Evolutionary conservation across 257 asterid genomes (phyloP).

Genomic region (Gardenia jasminoides): DNA sequence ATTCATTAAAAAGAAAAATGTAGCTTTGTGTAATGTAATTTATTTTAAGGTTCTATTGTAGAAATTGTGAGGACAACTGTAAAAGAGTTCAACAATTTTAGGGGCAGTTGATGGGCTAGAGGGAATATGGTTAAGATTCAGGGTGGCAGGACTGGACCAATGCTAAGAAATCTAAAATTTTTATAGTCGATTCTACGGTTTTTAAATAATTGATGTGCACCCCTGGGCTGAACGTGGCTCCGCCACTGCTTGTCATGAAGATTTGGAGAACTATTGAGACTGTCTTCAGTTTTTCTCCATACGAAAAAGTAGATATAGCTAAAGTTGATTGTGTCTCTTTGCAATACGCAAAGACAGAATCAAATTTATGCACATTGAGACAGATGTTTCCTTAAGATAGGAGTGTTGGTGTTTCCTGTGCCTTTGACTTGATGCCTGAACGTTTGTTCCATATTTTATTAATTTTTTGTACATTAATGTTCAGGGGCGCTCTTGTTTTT

Average conservation of each 20-base stretch:
- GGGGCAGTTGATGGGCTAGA: too few species aligned
- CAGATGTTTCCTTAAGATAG: background rate
- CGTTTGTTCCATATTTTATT: background rate
- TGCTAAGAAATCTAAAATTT: too few species aligned
- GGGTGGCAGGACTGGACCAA: too few species aligned
- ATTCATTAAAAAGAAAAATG: background rate
- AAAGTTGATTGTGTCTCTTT: conserved; percentile 1
- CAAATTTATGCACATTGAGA: background rate
- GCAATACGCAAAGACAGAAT: background rate
- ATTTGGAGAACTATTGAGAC: background rate
- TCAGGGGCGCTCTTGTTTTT: conserved; percentile 91
- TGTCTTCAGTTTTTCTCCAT: background rate
- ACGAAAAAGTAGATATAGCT: background rate
- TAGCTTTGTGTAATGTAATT: too few species aligned
- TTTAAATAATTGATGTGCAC: background rate
- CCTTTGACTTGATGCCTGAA: conserved; percentile 8
- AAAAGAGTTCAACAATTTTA: too few species aligned
- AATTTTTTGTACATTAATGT: conserved; percentile 6
- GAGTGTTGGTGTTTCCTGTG: background rate
- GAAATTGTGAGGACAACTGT: too few species aligned
- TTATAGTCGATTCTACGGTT: too few species aligned
- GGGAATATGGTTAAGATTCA: too few species aligned
- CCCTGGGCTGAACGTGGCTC: too few species aligned
- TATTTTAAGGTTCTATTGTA: too few species aligned
- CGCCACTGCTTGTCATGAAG: background rate